These are phyloP conservation scores for Pseudovirgaria hyperparasitica DNA, from an alignment of 2,329 filamentous ascomycete species.

Conservation along the genomic window DNA sequence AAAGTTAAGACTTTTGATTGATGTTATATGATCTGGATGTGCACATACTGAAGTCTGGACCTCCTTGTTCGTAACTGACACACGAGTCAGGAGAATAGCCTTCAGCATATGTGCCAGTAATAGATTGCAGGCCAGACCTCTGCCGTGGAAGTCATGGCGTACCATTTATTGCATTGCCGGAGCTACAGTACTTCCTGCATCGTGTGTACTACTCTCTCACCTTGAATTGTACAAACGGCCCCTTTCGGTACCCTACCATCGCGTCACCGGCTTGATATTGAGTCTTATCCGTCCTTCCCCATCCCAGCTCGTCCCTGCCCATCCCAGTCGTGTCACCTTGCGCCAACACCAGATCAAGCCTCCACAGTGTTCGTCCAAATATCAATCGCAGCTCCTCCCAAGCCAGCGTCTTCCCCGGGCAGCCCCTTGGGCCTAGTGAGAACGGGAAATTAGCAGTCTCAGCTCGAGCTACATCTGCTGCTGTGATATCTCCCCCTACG, in stretches of 20 bases:
- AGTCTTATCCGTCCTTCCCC: conserved; percentile 6
- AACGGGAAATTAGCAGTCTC: conserved; percentile 9
- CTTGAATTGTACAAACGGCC: conserved; percentile 5
- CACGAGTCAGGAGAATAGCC: too few relatives aligned
- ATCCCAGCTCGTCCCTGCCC: conserved; percentile 3
- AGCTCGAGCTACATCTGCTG: conserved; percentile 6
- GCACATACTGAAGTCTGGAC: too few relatives aligned
- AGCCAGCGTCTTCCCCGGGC: conserved; percentile 5
- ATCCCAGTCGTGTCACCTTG: conserved; percentile 3
- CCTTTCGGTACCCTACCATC: conserved; percentile 6
- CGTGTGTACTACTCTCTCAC: conserved; percentile 2
- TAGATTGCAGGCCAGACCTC: too few relatives aligned
- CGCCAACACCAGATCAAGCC: conserved; percentile 4
- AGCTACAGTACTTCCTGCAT: too few relatives aligned
- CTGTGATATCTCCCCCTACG: conserved; percentile 6
- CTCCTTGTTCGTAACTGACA: too few relatives aligned
- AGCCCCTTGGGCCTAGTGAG: conserved; percentile 9
- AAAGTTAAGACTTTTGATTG: too few relatives aligned
- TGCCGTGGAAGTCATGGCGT: too few relatives aligned
- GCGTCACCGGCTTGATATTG: conserved; percentile 5
- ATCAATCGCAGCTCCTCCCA: conserved; percentile 5
- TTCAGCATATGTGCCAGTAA: too few relatives aligned
- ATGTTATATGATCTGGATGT: too few relatives aligned
- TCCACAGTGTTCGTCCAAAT: too few relatives aligned
- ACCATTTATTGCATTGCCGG: too few relatives aligned